Evolutionary conservation across 495 filamentous ascomycete species (phyloP), one percentile per base, ranked within the genome.

Genomic region (Aspergillus diversus): DNA sequence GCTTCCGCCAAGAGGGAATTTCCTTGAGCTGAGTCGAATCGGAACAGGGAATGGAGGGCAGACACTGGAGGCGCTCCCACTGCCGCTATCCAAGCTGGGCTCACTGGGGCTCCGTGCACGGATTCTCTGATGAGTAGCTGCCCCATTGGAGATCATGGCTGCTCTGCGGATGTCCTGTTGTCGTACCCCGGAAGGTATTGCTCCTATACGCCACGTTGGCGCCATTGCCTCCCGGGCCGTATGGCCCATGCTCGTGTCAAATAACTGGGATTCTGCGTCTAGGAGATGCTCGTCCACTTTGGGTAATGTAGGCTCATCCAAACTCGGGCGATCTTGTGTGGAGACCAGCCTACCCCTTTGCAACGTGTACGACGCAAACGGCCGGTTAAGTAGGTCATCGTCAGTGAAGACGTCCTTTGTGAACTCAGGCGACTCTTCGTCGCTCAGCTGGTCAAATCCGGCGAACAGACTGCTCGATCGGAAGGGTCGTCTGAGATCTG

Each of bases 21-120:
- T 89, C 64, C 92, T 86, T 4, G 95, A 97, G 71, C 94, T 97
- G 16, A 91, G 87, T 57, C 95, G 84, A 11, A 88, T 90, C 5
- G 95, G 95, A 8, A 99, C 93, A 0, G 96, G 93, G 80, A 97
- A 97, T 7, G 92, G 92, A 27, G 92, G 92, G 34, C 79, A 75
- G 59, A 80, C 72, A 43, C 70, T 75, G 34, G 76, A 77, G 34
- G 62, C 60, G 58, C 65, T 68, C 53, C 67, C 78, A 65, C 75
- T 82, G 61, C 85, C 83, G 54, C 79, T 78, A 15, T 81, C 72
- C 66, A 81, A 65, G 82, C 90, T 80, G 64, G 86, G 81, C 32
- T 92, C 77, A 64, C 92, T 96, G 2, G 92, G 90, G 70, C 89
- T 97, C 42, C 90, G 84, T 7, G 87, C 77, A 35, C 90, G 88